These are phyloP conservation scores for Euphorbia peplus DNA, from an alignment of 345 rosid genomes.

Conservation along the genomic window DNA sequence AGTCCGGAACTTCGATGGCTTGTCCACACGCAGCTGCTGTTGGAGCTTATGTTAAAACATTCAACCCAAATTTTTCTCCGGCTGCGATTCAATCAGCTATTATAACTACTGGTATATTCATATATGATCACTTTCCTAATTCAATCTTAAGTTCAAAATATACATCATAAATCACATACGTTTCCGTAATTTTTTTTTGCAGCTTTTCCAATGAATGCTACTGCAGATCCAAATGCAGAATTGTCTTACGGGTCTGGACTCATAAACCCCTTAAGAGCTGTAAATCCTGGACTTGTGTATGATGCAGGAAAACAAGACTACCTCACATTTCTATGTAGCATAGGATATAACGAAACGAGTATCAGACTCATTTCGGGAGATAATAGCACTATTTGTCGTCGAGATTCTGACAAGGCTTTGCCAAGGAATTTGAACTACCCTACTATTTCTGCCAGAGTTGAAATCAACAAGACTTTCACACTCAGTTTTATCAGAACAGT, in stretches of 20 bases:
- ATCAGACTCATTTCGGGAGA: constrained; percentile 33
- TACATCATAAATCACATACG: not conserved
- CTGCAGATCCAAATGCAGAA: constrained; percentile 26
- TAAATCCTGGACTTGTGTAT: constrained; percentile 39
- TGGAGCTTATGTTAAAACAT: constrained; percentile 19
- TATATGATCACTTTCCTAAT: not conserved
- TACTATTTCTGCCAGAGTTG: constrained; percentile 29
- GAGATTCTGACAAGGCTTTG: not conserved
- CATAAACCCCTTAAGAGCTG: constrained; percentile 45
- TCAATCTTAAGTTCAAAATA: not conserved
- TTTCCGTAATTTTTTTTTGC: not conserved
- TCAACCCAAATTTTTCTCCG: constrained; percentile 44
- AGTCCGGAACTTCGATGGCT: constrained; percentile 47
- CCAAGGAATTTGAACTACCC: constrained; percentile 40
- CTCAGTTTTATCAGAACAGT: constrained; percentile 31
- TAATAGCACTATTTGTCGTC: constrained; percentile 29
- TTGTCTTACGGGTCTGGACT: constrained; percentile 57
- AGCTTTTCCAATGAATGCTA: constrained; percentile 46
- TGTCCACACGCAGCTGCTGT: constrained; percentile 39
- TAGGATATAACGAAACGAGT: constrained; percentile 25
- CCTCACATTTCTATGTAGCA: constrained; percentile 39
- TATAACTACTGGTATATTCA: constrained; percentile 9
- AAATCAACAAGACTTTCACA: constrained; percentile 6
- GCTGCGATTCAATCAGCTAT: constrained; percentile 12
- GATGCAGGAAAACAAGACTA: constrained; percentile 32